A percentile compares a stretch with the other conserved stretches of the same genome.
Conservation (phyloP, 2,329 filamentous ascomycete species). For the Xylariales sp. region DNA sequence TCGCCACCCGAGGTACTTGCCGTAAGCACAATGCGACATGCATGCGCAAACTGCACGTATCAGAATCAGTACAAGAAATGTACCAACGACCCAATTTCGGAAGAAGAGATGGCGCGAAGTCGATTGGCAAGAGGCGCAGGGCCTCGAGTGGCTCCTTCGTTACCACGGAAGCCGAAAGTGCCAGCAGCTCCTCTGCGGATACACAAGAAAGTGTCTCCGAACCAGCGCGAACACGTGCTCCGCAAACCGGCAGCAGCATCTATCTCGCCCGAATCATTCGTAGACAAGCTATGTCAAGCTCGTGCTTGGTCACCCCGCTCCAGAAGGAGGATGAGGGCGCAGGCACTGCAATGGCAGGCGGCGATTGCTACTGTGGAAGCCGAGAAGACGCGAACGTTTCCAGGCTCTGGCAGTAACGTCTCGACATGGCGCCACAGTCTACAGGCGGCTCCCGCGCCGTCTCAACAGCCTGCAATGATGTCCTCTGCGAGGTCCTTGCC, state of each 20-base stretch:
- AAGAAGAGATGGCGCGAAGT: constrained; percentile 17
- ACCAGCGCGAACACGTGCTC: not conserved
- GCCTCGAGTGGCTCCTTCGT: constrained; percentile 8
- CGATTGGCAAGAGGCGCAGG: constrained; percentile 12
- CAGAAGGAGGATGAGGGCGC: constrained; percentile 20
- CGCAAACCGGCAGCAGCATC: constrained; percentile 8
- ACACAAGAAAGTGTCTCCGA: constrained; percentile 1
- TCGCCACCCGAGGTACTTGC: constrained; percentile 20
- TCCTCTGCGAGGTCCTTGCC: not conserved
- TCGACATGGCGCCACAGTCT: not conserved
- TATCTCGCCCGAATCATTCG: constrained; percentile 16
- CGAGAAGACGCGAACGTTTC: constrained; percentile 12
- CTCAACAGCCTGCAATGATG: not conserved
- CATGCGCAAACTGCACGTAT: constrained; percentile 26
- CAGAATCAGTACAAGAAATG: constrained; percentile 25
- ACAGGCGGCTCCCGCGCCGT: not conserved
- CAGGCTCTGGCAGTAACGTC: constrained; percentile 1
- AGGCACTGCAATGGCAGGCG: constrained; percentile 24
- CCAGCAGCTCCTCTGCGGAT: not conserved
- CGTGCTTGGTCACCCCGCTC: constrained; percentile 20
- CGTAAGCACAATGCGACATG: constrained; percentile 19
- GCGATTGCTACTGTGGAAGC: constrained; percentile 24
- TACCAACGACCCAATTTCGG: constrained; percentile 21
- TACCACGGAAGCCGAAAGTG: not conserved
- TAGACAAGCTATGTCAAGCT: constrained; percentile 19